Evolutionary conservation across 768 basidiomycete genomes (phyloP).

Genomic region (Steccherinum ochraceum): DNA sequence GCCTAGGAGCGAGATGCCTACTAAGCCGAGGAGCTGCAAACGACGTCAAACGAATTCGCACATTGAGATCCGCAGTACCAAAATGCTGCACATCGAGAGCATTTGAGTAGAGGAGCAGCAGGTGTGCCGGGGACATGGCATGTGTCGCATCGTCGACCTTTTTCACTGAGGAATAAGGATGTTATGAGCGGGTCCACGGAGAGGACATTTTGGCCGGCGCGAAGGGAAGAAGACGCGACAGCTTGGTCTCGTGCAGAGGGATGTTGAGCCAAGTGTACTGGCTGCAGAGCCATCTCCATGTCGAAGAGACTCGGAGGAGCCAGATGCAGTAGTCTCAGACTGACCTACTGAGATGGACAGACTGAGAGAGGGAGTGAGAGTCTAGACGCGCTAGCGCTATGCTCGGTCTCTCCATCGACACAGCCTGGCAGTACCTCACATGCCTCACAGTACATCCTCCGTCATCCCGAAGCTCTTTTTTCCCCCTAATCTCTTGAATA

Average conservation of each 20-base stretch:
- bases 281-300: not conserved
- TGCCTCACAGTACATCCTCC: too few species aligned
- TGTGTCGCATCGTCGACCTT: constrained; percentile 60
- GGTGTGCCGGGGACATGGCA: constrained; percentile 40
- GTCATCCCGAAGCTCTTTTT: too few species aligned
- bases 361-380: too few species aligned
- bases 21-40: constrained; percentile 2
- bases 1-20: constrained; percentile 35
- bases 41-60: constrained; percentile 26
- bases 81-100: constrained; percentile 61
- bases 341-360: too few species aligned
- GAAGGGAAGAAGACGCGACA: constrained; percentile 31
- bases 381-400: too few species aligned
- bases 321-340: too few species aligned
- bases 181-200: constrained; percentile 38
- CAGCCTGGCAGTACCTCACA: too few species aligned
- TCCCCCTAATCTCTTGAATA: too few species aligned
- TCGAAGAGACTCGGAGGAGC: too few species aligned
- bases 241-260: constrained; percentile 45
- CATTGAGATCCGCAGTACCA: constrained; percentile 70
- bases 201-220: constrained; percentile 45
- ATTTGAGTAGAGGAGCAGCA: constrained; percentile 38
- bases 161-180: constrained; percentile 47
- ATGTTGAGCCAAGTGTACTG: constrained; percentile 14
- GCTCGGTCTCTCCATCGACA: too few species aligned